A percentile compares a stretch with the other conserved stretches of the same genome.
Conservation (phyloP, 345 rosid species). For the Euphorbia peplus region DNA sequence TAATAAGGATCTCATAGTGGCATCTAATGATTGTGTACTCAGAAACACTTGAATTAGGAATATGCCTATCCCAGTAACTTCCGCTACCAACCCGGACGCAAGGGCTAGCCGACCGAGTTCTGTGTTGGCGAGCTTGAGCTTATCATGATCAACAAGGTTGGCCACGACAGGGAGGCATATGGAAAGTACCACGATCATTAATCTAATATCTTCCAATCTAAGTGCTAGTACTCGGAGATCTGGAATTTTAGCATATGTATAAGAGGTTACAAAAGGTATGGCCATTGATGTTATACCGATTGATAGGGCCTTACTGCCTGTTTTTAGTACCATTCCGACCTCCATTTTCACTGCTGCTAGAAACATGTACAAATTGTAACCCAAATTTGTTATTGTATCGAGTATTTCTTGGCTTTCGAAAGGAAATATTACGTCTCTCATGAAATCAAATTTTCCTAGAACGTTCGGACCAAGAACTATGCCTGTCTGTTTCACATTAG, state of each 20-base stretch:
- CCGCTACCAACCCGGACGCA: neutral
- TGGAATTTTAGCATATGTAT: no score
- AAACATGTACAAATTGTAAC: neutral
- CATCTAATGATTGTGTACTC: neutral
- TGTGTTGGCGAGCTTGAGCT: neutral
- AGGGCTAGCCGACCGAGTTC: neutral
- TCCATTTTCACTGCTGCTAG: neutral
- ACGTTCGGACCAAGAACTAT: neutral
- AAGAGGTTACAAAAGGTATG: neutral
- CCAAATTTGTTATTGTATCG: neutral
- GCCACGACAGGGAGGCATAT: neutral
- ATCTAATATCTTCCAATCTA: no score
- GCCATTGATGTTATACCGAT: neutral
- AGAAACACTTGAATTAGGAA: neutral
- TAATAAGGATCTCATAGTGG: neutral
- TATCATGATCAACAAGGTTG: neutral
- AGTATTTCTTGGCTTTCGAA: neutral
- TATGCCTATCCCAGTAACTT: neutral
- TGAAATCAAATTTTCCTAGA: neutral
- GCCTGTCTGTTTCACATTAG: conserved; percentile 1
- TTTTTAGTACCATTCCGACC: neutral
- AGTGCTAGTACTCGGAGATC: no score
- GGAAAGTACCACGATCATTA: neutral
- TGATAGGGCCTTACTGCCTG: neutral
- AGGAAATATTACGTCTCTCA: neutral